A percentile compares a stretch with the other conserved stretches of the same genome.
Evolutionary conservation across 805 yeast species (phyloP).

Genomic region (Hyphopichia homilentoma): DNA sequence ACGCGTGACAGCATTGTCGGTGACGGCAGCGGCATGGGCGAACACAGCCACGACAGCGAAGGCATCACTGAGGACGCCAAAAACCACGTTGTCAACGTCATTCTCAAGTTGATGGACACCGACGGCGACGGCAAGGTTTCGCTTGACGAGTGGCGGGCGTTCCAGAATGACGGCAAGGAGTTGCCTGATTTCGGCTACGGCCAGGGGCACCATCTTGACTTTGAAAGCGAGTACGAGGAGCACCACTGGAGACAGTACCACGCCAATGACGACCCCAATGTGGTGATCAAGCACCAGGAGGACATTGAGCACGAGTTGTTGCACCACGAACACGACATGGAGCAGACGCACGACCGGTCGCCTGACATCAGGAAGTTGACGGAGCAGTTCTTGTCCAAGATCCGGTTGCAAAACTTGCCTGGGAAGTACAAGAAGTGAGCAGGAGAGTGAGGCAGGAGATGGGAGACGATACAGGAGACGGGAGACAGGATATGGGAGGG

Average conservation of each 20-base stretch:
- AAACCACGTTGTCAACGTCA: constrained; percentile 49
- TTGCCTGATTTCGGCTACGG: constrained; percentile 93
- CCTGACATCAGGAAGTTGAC: constrained; percentile 26
- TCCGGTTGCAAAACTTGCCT: constrained; percentile 29
- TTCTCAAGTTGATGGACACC: constrained; percentile 60
- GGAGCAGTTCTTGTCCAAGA: constrained; percentile 25
- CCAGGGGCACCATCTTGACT: constrained; percentile 91
- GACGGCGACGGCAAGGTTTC: constrained; percentile 63
- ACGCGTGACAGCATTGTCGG: constrained; percentile 72
- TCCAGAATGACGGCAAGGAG: constrained; percentile 57
- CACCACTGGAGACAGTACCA: constrained; percentile 91
- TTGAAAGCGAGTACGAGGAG: constrained; percentile 88
- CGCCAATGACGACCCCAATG: constrained; percentile 76
- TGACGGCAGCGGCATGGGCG: constrained; percentile 86
- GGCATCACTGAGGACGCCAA: constrained; percentile 50
- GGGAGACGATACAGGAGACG: neutral
- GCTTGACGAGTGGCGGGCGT: constrained; percentile 66
- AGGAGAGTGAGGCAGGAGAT: neutral
- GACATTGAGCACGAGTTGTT: constrained; percentile 84
- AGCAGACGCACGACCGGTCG: constrained; percentile 40
- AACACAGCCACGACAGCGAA: constrained; percentile 61
- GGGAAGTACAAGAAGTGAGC: constrained; percentile 18
- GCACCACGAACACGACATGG: constrained; percentile 84
- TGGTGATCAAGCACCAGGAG: constrained; percentile 75
- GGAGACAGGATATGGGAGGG: too few species aligned